Conservation (phyloP, 768 basidiomycete genomes). For the Scleroderma bovista region DNA sequence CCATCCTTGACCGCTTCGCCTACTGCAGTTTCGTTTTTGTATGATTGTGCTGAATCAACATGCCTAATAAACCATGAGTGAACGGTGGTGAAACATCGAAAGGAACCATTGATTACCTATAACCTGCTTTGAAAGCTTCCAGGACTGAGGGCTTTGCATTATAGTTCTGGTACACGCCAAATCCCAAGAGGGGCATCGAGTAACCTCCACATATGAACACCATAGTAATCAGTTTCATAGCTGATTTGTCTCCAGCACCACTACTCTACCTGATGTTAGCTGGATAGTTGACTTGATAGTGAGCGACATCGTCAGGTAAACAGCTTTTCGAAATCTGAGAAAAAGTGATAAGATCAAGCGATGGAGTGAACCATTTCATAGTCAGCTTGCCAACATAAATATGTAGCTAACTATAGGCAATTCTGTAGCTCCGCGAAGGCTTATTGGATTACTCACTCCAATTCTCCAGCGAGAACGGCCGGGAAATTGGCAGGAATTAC, state of each 20-base stretch:
- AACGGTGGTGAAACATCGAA: background rate
- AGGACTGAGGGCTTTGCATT: slow-evolving; percentile 48
- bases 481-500: no score
- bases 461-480: no score
- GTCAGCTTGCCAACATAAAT: no score
- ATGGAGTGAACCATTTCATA: slow-evolving; percentile 6
- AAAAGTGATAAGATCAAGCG: slow-evolving; percentile 5
- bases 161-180: slow-evolving; percentile 68
- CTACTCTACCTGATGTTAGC: slow-evolving; percentile 34
- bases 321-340: background rate
- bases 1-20: slow-evolving; percentile 55
- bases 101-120: slow-evolving; percentile 35
- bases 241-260: slow-evolving; percentile 3
- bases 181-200: slow-evolving; percentile 59
- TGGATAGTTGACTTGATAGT: slow-evolving; percentile 28
- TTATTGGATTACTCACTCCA: no score
- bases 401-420: no score
- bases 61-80: slow-evolving; percentile 38
- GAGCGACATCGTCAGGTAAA: slow-evolving; percentile 13
- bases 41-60: slow-evolving; percentile 68
- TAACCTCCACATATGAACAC: slow-evolving; percentile 39
- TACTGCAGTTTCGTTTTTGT: slow-evolving; percentile 59
- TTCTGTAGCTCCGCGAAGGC: no score
- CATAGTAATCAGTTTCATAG: slow-evolving; percentile 3
- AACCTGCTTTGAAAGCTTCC: slow-evolving; percentile 63